A percentile compares a stretch with the other conserved stretches of the same genome.
Evolutionary conservation across 164 flowering plant species (phyloP).

Genomic region (Annona squamosa): DNA sequence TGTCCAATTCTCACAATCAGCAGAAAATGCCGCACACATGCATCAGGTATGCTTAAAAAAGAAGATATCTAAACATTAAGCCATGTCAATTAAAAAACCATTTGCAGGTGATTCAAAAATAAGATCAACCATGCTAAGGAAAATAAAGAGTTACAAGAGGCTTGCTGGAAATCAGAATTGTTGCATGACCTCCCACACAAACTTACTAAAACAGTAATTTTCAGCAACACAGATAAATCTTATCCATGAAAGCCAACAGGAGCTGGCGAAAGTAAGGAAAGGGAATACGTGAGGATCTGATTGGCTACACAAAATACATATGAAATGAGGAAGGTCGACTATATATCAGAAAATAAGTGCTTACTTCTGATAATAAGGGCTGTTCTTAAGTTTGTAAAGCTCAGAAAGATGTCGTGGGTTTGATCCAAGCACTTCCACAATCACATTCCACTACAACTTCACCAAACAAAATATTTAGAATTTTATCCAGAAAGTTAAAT

Average conservation of each 20-base stretch:
- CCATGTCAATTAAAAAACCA: background rate
- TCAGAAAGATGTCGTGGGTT: constrained; percentile 83
- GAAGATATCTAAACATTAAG: background rate
- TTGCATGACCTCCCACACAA: background rate
- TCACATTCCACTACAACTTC: constrained; percentile 56
- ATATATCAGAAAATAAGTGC: background rate
- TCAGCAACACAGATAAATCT: background rate
- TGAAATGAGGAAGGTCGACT: background rate
- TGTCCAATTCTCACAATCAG: background rate
- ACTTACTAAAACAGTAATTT: background rate
- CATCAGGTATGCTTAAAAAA: no score
- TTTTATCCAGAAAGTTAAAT: background rate
- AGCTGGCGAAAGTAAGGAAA: background rate
- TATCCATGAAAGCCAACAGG: background rate
- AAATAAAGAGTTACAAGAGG: background rate
- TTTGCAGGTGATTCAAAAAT: background rate
- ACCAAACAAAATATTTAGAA: constrained; percentile 14
- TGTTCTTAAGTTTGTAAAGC: constrained; percentile 74
- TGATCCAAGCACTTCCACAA: constrained; percentile 76
- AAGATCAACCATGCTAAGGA: background rate
- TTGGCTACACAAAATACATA: background rate
- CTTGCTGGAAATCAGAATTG: background rate
- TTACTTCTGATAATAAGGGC: constrained; percentile 32
- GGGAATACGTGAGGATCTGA: background rate
- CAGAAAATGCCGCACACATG: background rate